Conservation (phyloP, 345 rosid genomes). For the Lumnitzera littorea region DNA sequence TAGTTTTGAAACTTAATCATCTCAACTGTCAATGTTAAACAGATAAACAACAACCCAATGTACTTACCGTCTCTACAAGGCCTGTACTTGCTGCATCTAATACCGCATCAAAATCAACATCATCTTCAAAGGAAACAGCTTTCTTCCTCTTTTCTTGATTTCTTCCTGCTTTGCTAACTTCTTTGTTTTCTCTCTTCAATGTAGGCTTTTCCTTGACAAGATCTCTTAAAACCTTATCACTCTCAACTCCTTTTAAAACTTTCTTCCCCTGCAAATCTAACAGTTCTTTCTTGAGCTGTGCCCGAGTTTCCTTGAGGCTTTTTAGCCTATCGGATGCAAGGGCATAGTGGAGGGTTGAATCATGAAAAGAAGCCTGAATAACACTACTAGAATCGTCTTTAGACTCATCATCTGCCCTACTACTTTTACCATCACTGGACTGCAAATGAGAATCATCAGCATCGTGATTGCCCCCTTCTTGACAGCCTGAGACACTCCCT, state of each 20-base stretch:
- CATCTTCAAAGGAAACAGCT: slow-evolving; percentile 60
- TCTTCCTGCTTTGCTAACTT: slow-evolving; percentile 27
- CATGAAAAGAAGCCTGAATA: slow-evolving; percentile 26
- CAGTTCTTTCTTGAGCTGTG: slow-evolving; percentile 60
- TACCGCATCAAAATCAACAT: slow-evolving; percentile 76
- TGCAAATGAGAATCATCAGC: neutral
- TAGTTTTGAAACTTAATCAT: slow-evolving; percentile 5
- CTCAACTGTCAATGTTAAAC: neutral
- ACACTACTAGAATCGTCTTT: slow-evolving; percentile 25
- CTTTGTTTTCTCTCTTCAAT: slow-evolving; percentile 47
- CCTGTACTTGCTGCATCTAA: slow-evolving; percentile 82
- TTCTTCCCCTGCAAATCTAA: slow-evolving; percentile 26
- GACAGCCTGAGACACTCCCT: slow-evolving; percentile 14
- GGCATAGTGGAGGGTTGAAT: slow-evolving; percentile 67
- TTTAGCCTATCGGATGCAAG: slow-evolving; percentile 71
- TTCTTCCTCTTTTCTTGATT: slow-evolving; percentile 43
- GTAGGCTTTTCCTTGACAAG: slow-evolving; percentile 59
- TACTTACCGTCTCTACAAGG: slow-evolving; percentile 82
- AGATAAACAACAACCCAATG: neutral
- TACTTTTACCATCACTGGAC: slow-evolving; percentile 1
- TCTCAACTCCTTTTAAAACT: slow-evolving; percentile 19
- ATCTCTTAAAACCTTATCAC: slow-evolving; percentile 32
- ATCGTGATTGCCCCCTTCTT: slow-evolving; percentile 16
- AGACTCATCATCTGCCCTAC: slow-evolving; percentile 7
- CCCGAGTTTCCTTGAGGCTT: slow-evolving; percentile 65